Evolutionary conservation across 179 eudicot species (phyloP).

Genomic region (Carnegiea gigantea): DNA sequence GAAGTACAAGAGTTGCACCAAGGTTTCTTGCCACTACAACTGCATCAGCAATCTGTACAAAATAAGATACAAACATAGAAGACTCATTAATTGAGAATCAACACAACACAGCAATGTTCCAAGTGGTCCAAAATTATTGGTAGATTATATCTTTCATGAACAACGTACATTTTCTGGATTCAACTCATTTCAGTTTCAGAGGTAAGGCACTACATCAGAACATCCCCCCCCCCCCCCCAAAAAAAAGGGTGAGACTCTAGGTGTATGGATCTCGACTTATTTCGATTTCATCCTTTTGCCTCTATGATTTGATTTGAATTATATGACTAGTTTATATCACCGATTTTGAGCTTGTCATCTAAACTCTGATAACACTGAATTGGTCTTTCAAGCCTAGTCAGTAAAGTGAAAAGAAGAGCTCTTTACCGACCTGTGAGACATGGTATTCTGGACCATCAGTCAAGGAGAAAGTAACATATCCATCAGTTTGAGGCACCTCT

Average conservation of each 20-base stretch:
- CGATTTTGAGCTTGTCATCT: background rate
- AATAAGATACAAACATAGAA: background rate
- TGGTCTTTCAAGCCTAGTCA: background rate
- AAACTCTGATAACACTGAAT: background rate
- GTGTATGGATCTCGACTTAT: background rate
- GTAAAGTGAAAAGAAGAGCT: background rate
- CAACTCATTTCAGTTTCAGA: no score
- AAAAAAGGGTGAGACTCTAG: no score
- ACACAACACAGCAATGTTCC: background rate
- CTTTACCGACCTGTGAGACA: conserved; percentile 73
- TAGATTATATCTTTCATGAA: background rate
- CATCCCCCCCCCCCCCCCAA: no score
- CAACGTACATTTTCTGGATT: background rate
- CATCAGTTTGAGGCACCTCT: conserved; percentile 51
- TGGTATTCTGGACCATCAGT: conserved; percentile 98
- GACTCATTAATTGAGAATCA: background rate
- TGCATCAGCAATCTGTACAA: conserved; percentile 82
- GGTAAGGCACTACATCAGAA: no score
- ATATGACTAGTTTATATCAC: background rate
- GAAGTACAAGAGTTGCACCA: conserved; percentile 91
- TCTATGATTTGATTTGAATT: background rate
- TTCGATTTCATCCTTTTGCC: background rate
- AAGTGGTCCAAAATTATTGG: background rate
- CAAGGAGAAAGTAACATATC: conserved; percentile 86
- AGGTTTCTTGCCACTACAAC: conserved; percentile 82